Percentiles rank a stretch among this genome's conserved stretches.
These are phyloP conservation scores for Naumovozyma castellii DNA, from an alignment of 805 yeast genomes.

Conservation along the genomic window DNA sequence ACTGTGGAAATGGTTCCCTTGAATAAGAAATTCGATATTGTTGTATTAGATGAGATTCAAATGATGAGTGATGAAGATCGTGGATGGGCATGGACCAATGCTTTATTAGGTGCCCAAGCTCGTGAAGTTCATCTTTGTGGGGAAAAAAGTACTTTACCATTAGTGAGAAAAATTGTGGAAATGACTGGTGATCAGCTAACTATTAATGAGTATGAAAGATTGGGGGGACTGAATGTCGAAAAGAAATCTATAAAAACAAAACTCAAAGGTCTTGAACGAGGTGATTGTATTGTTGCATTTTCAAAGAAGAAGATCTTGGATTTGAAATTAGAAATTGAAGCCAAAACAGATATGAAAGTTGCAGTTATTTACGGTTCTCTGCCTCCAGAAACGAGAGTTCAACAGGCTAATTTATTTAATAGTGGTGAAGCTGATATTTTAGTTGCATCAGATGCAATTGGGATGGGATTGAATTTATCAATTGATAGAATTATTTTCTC, in stretches of 20 bases:
- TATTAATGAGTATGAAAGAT: constrained; percentile 61
- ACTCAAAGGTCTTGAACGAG: constrained; percentile 36
- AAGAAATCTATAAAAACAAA: constrained; percentile 22
- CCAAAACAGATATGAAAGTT: constrained; percentile 51
- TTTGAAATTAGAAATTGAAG: constrained; percentile 61
- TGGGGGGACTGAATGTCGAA: constrained; percentile 61
- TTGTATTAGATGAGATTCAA: constrained; percentile 92
- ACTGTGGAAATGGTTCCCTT: constrained; percentile 91
- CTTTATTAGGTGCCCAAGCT: constrained; percentile 77
- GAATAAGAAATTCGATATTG: constrained; percentile 62
- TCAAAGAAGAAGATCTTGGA: constrained; percentile 65
- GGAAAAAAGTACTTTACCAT: constrained; percentile 71
- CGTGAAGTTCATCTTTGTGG: constrained; percentile 89
- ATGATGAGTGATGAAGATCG: constrained; percentile 75
- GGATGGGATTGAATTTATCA: constrained; percentile 89
- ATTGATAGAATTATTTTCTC: constrained; percentile 75
- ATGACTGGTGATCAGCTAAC: constrained; percentile 74
- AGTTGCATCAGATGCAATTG: constrained; percentile 94
- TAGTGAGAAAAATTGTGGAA: constrained; percentile 48
- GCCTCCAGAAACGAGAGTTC: constrained; percentile 88
- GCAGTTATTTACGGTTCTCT: constrained; percentile 91
- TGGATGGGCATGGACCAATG: constrained; percentile 94
- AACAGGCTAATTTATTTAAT: constrained; percentile 75
- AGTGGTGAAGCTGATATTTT: constrained; percentile 70
- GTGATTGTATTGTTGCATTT: constrained; percentile 88